These are phyloP conservation scores for Candida insectalens DNA, from an alignment of 805 yeast genomes.

Conservation along the genomic window DNA sequence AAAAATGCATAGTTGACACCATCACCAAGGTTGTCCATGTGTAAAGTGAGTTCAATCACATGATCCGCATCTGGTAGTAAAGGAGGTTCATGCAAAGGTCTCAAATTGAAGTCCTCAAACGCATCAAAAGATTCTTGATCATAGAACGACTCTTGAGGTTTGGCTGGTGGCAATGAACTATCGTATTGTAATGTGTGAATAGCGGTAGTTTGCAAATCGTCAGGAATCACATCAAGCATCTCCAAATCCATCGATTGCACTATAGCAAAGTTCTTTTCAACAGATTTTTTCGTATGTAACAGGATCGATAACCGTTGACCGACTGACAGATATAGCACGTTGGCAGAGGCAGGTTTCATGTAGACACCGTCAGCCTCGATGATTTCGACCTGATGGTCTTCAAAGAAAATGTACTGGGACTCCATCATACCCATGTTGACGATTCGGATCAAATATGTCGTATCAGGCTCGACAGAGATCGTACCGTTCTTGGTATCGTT, in stretches of 20 bases:
- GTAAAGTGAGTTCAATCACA: conserved; percentile 46
- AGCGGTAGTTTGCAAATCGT: conserved; percentile 41
- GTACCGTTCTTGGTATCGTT: conserved; percentile 55
- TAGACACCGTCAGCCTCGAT: conserved; percentile 72
- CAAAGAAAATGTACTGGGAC: conserved; percentile 59
- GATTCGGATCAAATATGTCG: conserved; percentile 55
- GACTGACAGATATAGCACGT: conserved; percentile 54
- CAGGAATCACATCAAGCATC: conserved; percentile 66
- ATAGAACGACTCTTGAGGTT: conserved; percentile 8
- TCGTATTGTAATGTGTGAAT: conserved; percentile 50
- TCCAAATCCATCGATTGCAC: conserved; percentile 52
- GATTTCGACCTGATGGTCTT: conserved; percentile 61
- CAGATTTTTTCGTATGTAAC: conserved; percentile 40
- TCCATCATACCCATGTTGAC: conserved; percentile 65
- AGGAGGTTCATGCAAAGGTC: conserved; percentile 29
- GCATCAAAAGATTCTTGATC: conserved; percentile 22
- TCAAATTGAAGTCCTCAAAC: conserved; percentile 36
- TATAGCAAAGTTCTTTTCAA: conserved; percentile 44
- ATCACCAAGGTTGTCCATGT: conserved; percentile 61
- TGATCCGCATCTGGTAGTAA: conserved; percentile 53
- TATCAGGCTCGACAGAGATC: conserved; percentile 45
- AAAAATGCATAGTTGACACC: conserved; percentile 74
- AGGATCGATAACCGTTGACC: conserved; percentile 78
- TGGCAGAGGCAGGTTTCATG: conserved; percentile 46
- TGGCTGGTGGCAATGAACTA: conserved; percentile 16